Evolutionary conservation across 371 early-diverging fungal species (phyloP).

Genomic region (Blakeslea trispora): DNA sequence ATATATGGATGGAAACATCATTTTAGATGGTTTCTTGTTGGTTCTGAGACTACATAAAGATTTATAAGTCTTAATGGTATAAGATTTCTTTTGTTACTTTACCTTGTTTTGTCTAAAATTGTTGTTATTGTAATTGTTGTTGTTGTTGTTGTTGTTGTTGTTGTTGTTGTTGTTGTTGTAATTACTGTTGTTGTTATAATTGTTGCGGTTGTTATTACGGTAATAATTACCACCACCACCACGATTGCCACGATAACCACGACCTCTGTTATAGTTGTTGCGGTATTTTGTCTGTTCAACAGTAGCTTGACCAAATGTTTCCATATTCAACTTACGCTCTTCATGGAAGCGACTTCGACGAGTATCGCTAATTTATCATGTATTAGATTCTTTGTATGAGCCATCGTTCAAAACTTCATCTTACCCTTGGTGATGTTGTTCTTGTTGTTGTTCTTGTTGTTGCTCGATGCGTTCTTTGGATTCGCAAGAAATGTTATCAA

Average conservation of each 20-base stretch:
- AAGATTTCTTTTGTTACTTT: not conserved
- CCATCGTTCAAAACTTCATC: not conserved
- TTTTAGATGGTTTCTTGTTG: too few species aligned
- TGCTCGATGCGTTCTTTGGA: constrained; percentile 81
- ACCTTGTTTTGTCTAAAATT: constrained; percentile 12
- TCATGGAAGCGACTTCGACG: constrained; percentile 80
- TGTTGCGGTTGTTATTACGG: not conserved
- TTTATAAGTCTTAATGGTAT: too few species aligned
- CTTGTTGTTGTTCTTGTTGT: constrained; percentile 11
- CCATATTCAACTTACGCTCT: constrained; percentile 89
- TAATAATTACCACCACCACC: constrained; percentile 2
- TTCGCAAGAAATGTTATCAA: constrained; percentile 98
- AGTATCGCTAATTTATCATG: constrained; percentile 41
- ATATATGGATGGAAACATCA: too few species aligned
- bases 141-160: too few species aligned
- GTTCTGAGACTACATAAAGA: too few species aligned
- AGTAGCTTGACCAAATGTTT: constrained; percentile 92
- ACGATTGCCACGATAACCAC: not conserved
- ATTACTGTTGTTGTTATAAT: constrained; percentile 4
- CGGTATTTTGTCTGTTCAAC: constrained; percentile 64
- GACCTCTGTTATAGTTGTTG: constrained; percentile 27
- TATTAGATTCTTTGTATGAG: constrained; percentile 10
- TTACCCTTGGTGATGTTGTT: constrained; percentile 21
- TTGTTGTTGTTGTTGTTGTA: too few species aligned
- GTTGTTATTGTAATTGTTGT: too few species aligned